Evolutionary conservation across 1,139 yeast genomes (phyloP).

Genomic region (Saccharomycopsis hybrid): DNA sequence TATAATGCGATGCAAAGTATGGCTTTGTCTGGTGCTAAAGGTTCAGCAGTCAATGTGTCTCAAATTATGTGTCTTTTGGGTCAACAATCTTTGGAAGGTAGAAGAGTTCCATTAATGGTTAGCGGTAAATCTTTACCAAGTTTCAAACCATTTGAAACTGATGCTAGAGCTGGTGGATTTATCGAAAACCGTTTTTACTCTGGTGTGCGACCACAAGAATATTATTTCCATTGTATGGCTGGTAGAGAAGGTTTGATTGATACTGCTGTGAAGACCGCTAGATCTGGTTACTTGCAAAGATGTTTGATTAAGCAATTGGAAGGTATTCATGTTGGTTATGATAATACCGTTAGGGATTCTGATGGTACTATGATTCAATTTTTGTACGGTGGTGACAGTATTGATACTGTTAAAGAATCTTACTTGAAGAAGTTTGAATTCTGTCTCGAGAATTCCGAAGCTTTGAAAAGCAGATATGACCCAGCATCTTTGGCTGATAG

Average conservation of each 20-base stretch:
- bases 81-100: conserved; percentile 98
- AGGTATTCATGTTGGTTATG: conserved; percentile 93
- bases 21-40: conserved; percentile 99
- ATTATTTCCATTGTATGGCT: conserved; percentile 99
- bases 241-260: conserved; percentile 99
- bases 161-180: conserved; percentile 98
- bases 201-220: conserved; percentile 98
- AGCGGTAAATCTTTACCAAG: conserved; percentile 97
- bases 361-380: conserved; percentile 94
- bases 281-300: conserved; percentile 98
- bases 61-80: conserved; percentile 99
- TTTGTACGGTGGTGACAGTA: conserved; percentile 95
- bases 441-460: conserved; percentile 86
- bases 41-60: conserved; percentile 96
- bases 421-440: conserved; percentile 91
- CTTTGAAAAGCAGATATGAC: conserved; percentile 78
- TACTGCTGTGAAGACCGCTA: conserved; percentile 97
- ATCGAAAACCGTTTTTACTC: conserved; percentile 96
- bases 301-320: conserved; percentile 97
- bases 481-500: conserved; percentile 72
- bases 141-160: conserved; percentile 93
- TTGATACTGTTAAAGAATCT: conserved; percentile 91
- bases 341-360: conserved; percentile 91
- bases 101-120: conserved; percentile 99
- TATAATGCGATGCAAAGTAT: conserved; percentile 96